phyloP scores from a whole-genome alignment of 2,329 filamentous ascomycete genomes.

The Colletotrichum noveboracense region DNA sequence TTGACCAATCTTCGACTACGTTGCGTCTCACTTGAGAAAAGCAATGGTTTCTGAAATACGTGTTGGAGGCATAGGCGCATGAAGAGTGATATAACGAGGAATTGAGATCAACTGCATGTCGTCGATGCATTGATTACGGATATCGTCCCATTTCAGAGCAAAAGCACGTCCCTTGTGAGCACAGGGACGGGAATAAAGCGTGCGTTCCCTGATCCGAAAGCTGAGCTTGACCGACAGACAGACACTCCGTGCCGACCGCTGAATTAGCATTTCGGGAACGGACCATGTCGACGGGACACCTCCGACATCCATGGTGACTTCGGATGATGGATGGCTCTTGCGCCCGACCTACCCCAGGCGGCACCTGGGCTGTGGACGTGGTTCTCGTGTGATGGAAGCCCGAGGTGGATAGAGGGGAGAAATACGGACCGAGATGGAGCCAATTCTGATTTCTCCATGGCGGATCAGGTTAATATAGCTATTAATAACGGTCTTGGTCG shows the following conservation, averaged over 20 bases:
- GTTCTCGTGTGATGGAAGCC: background rate
- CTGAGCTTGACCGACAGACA: background rate
- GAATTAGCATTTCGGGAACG: conserved; percentile 13
- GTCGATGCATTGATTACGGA: background rate
- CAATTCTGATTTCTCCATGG: background rate
- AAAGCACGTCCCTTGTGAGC: background rate
- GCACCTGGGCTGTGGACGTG: background rate
- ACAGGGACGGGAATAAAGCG: background rate
- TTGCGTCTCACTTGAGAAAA: background rate
- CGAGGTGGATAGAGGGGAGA: background rate
- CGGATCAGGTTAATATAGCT: background rate
- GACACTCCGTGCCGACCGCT: background rate
- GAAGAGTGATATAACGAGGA: background rate
- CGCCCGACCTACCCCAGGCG: background rate
- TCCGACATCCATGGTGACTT: background rate
- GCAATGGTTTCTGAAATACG: background rate
- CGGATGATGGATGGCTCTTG: conserved; percentile 12
- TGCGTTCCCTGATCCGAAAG: background rate
- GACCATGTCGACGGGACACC: background rate
- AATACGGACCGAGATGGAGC: background rate
- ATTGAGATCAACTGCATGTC: background rate
- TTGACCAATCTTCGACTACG: background rate
- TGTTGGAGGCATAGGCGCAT: background rate
- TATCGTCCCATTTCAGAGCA: background rate
- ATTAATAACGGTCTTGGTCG: conserved; percentile 12